Evolutionary conservation across 306 rosid species (phyloP), one percentile per base, ranked within the genome.

Genomic region (Lablab purpureus): DNA sequence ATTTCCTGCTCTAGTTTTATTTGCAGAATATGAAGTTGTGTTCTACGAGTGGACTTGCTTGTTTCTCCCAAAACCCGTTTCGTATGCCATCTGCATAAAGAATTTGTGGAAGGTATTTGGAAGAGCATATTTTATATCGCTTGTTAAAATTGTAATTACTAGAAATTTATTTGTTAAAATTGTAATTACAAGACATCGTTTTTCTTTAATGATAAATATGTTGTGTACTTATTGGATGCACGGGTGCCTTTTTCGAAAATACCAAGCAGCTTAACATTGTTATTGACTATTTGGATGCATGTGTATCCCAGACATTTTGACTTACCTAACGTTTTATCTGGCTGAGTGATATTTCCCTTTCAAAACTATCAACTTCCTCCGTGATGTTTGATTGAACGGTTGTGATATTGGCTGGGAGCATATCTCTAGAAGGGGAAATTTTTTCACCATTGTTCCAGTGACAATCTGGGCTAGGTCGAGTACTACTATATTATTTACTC

Each of bases 1-100:
- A 37, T 37, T 18, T 73, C 43, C 66, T 64, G 65, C 40, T 58
- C 25, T 45, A 25, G 62, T 13, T 5, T 58, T 36, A 55, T 72
- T 71, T 15, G 15, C 13, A 34, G 30, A 52, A 32, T 30, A 58
- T 58, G 41, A 15, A 45, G 25, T 18, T 10, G 13, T 25, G 67
- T 36, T 32, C 3, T 70, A 28, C 6, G 41, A 55, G 69, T 28
- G 28, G n/a, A 55, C 7, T 46, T 40, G 13, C 47, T 18, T 75
- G 37, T 28, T 18, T 54, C 49, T 63, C 23, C 4, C n/a, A 4
- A n/a, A 37, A 32, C 12, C 23, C 45, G 6, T 75, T 18, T 34
- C 45, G 6, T 75, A 25, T 23, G 6, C 30, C 7, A 43, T 47
- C 21, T 46, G 32, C 54, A 30, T 46, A 43, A 54, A 17, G 46